Evolutionary conservation across 371 early-diverging fungal species (phyloP).

Genomic region (Zychaea mexicana): DNA sequence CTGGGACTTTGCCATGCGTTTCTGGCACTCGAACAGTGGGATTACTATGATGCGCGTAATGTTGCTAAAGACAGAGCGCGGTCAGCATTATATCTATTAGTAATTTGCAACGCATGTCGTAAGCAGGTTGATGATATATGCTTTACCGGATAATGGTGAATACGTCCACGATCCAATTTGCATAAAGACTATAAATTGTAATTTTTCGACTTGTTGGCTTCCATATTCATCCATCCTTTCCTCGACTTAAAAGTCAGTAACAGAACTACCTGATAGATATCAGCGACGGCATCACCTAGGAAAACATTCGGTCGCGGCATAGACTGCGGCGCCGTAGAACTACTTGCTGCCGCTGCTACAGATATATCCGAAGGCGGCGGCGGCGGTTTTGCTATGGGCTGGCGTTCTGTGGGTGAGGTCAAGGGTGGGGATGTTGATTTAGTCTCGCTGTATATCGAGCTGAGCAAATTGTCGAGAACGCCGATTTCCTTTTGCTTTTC

Average conservation of each 20-base stretch:
- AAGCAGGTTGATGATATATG: neutral
- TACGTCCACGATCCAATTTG: neutral
- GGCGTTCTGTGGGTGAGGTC: neutral
- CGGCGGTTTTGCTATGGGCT: neutral
- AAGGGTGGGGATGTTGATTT: neutral
- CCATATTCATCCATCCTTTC: neutral
- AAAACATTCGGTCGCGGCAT: neutral
- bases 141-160: neutral
- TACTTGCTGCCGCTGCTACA: neutral
- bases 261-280: constrained; percentile 1
- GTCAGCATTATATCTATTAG: too few species aligned
- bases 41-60: neutral
- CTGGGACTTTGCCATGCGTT: neutral
- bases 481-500: neutral
- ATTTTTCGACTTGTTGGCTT: neutral
- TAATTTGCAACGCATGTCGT: too few species aligned
- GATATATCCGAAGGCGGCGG: neutral
- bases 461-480: neutral
- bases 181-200: neutral
- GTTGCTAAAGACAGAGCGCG: too few species aligned
- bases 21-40: neutral
- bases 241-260: too few species aligned
- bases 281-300: neutral
- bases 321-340: neutral
- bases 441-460: neutral